Evolutionary conservation across 371 early-diverging fungal species (phyloP), one percentile per base, ranked within the genome.

Genomic region (Lichtheimia corymbifera): DNA sequence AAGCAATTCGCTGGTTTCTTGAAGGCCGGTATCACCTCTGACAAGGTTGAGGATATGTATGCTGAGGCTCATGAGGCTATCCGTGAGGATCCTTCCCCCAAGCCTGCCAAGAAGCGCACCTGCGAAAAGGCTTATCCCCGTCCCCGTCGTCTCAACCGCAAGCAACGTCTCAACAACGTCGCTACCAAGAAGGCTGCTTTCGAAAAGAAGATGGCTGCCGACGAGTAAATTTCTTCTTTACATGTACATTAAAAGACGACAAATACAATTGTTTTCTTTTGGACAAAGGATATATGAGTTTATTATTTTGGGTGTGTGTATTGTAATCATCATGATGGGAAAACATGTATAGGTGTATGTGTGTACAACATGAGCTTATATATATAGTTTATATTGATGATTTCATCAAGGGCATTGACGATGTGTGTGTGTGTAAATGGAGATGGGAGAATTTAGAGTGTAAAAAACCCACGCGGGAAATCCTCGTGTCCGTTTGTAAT

Each of bases 1-100:
- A 84, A 87, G 72, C 98, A 98, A 83, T 99, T 99, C 87, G 80
- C 96, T 59, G 87, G 87, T 73, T 99, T 93, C 92, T 88, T 99
- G 76, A 95, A 89, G 80, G 88, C 85, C 58, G 97, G 92, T 61
- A 84, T 99, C 67, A 79, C 87, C 60, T 89, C 98, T 54, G 99
- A 98, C 68, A 89, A 87, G 70, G 83, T 99, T 63, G 97, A 99
- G 83, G 94, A 90, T 65, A 91, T 97, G 84, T 99, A 98, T 93
- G 82, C 89, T 70, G 83, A 87, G 61, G 98, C 98, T 59, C 97
- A 99, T 88, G 84, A 83, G 69, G 89, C 89, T 66, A 98, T 98
- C 87, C 96, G 97, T 74, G 95, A 83, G 55, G 85, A 96, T 83
- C 97, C 99, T 60, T 52, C 66, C 54, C 67, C 77, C 80, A 83